Base-by-base conservation (phyloP, 2,329 filamentous ascomycete genomes). In the Claviceps sp. region DNA sequence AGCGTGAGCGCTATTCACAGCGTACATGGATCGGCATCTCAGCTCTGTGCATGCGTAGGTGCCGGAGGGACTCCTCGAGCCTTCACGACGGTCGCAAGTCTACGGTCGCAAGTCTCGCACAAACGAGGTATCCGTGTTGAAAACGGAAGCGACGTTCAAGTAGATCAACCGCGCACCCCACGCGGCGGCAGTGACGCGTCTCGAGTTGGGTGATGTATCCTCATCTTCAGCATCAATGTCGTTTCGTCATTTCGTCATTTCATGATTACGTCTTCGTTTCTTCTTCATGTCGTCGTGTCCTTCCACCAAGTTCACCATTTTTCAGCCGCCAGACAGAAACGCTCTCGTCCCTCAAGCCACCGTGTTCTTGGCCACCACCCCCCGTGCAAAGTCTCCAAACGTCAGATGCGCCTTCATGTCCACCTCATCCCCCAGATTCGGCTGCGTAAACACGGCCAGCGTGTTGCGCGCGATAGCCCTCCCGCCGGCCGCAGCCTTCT, bases 371-470 rank as follows among this genome's bases (percentile, higher is more conserved):
- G 73, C 71, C 40, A 82, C 77, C 49, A 82, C 74, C 0, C 76
- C 76, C 50, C 78, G 67, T 3, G 86, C 86, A 72, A 90, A 88
- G 61, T 85, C 78, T 22, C 85, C 86, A 75, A 90, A 91, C 41
- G 79, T 85, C 52, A 82, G 73, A 40, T 78, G 76, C 60, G 80
- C 75, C 63, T 78, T 72, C 53, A 79, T 75, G 62, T 91, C 86
- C 14, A 91, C 84, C 68, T 81, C 77, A 59, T 90, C 86, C 60
- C 79, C 86, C 55, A 97, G 68, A 70, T 96, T 95, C 24, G 93
- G 93, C 76, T 98, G 93, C 54, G 91, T 98, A 63, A 97, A 98
- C 9, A 97, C 89, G 0, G 93, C 93, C 58, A 98, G 70, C 9
- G 93, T 98, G 70, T 97, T 97, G 54, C 85, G 73, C 30, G 85